These are phyloP conservation scores for Beta macrorhiza DNA, from an alignment of 179 eudicot genomes.

Conservation along the genomic window DNA sequence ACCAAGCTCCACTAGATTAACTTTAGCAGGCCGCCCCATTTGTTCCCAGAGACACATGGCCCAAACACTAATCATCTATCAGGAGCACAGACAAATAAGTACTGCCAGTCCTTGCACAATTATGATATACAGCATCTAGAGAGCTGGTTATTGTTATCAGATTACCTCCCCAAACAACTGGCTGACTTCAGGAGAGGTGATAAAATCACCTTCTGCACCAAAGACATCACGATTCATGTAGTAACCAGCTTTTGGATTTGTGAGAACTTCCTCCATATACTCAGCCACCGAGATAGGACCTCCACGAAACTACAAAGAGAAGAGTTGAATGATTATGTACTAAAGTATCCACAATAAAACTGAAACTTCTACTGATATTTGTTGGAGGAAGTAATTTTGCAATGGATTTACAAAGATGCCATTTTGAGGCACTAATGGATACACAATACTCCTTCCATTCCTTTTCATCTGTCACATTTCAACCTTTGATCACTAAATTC, in stretches of 20 bases:
- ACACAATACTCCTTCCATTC: no score
- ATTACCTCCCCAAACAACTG: conserved; percentile 99
- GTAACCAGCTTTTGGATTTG: conserved; percentile 90
- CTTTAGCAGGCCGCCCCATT: conserved; percentile 80
- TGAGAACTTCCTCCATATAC: conserved; percentile 97
- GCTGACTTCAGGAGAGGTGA: conserved; percentile 99
- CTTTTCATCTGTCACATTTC: no score
- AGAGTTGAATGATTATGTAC: conserved; percentile 1
- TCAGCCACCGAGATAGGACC: conserved; percentile 95
- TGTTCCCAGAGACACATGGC: conserved; percentile 96
- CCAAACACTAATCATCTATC: conserved; percentile 97
- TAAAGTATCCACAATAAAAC: background rate
- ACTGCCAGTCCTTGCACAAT: conserved; percentile 1
- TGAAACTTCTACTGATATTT: no score
- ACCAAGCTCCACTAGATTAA: conserved; percentile 89
- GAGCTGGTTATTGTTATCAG: conserved; percentile 8
- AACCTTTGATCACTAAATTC: no score
- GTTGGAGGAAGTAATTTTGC: no score
- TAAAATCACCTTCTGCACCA: conserved; percentile 91
- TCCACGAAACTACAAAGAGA: conserved; percentile 70
- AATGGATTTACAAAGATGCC: no score
- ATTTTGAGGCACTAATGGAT: no score
- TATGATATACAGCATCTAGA: background rate
- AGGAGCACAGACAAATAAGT: background rate
- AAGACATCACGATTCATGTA: conserved; percentile 95